Base-by-base conservation (phyloP, 1,139 yeast species). In the Kodamaea anthophila region DNA sequence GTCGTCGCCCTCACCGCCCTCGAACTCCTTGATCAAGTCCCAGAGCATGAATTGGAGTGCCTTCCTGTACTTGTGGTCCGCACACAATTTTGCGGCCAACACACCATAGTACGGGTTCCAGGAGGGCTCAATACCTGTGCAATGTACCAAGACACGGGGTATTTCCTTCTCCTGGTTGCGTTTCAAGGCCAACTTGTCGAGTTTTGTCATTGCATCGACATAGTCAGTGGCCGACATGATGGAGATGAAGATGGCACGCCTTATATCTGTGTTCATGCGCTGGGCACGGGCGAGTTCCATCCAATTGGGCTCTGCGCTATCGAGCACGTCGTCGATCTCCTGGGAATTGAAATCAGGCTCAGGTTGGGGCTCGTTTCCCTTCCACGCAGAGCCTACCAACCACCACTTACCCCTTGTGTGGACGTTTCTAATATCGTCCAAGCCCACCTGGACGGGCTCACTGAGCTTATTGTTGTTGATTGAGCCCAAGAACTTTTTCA, bases 301-400 rank as follows among this genome's bases (percentile, higher is more conserved):
- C 96, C 96, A 87, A 46, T 88, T 86, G 3, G 94, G 91, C 39
- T 80, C 86, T 0, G 84, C 74, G 18, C 66, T 60, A 34, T 79
- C 93, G 22, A 81, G 55, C 5, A 79, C 59, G 36, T 77, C 85
- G 40, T 65, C 61, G 40, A 74, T 51, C 2, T 64, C 67, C 12
- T 53, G 51, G 11, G 51, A 49, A 31, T 63, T 50, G 15, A 49
- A 42, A 9, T 46, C 55, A 9, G 55, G 59, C 9, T 51, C 57
- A 3, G 32, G 32, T 3, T 37, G 53, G 9, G 46, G 41, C 10
- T 65, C 68, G 29, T 49, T 47, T 1, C 88, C 88, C 47, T 76
- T 83, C 96, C 97, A 91, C 0, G 98, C 96, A 3, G 97, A 84
- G 26, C 99, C 98, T 21, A 93, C 88, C 24, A 91, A 65, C 99